Evolutionary conservation across 495 filamentous ascomycete species (phyloP).

Genomic region (Cetradonia linearis): DNA sequence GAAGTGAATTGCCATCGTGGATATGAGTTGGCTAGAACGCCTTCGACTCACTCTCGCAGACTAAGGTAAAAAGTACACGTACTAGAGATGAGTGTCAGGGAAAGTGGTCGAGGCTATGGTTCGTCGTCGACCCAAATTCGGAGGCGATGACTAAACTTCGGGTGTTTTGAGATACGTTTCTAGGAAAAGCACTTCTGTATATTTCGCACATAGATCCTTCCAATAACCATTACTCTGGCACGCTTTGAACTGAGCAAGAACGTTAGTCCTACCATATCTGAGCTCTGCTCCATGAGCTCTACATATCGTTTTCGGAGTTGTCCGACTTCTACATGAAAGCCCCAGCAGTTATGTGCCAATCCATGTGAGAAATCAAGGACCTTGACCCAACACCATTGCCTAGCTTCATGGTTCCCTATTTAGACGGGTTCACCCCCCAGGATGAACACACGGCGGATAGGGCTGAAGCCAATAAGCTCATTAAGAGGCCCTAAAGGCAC

Average conservation of each 20-base stretch:
- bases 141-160: constrained; percentile 3
- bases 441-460: too few species aligned
- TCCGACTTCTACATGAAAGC: neutral
- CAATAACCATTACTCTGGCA: neutral
- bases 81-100: neutral
- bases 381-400: neutral
- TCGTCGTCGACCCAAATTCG: constrained; percentile 6
- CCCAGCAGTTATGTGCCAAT: neutral
- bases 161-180: neutral
- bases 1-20: constrained; percentile 21
- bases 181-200: too few species aligned
- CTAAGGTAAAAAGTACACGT: neutral
- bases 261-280: neutral
- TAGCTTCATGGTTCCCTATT: neutral
- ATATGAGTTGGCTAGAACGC: constrained; percentile 7
- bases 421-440: too few species aligned
- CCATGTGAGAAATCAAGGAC: neutral
- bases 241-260: neutral
- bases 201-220: neutral
- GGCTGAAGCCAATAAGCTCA: too few species aligned
- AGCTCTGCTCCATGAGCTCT: too few species aligned
- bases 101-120: constrained; percentile 2
- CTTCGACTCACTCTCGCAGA: neutral
- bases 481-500: too few species aligned
- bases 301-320: neutral